Base-by-base conservation (phyloP, 306 rosid species). In the Fragaria ananassa region DNA sequence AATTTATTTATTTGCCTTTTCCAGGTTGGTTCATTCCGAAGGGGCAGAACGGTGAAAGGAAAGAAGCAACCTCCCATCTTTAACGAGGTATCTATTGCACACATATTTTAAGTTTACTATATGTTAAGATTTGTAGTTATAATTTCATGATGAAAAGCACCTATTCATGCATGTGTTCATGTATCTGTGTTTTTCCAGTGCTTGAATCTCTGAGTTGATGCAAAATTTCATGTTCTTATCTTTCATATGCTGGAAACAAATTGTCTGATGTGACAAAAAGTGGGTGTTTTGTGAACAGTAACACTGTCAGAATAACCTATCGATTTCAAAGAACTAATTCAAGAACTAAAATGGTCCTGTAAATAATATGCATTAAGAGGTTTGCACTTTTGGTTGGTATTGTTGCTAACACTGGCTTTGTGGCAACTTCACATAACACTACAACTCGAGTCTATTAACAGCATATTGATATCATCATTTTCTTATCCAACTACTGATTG, bases 11-110 rank as follows among this genome's bases (percentile, higher is more conserved):
- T 25, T 74, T 35, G 45, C 7, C 23, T 68, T 68, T 8, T 29
- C 72, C 76, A 95, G 99, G 96, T 95, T 79, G 99, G 99, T 74
- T 81, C 89, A 53, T 95, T 95, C 84, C 90, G 81, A 68, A 86
- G 90, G 50, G 97, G 99, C 18, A 92, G 99, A 81, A 88, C 88
- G 0, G 81, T 91, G 72, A 95, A 95, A 82, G 99, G 96, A 87
- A 87, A 85, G 91, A 87, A 46, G 85, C 90, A 79, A 80, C 91
- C 99, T 79, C 99, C 99, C 4, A 82, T 83, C 79, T 90, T 92
- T 82, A 85, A 88, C 77, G 97, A 95, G 99, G 99, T 95, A 88
- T 51, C 13, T 66, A 17, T 80, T 62, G 47, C 76, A 46, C 68
- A 60, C 81, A 76, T 67, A 10, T 74, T 63, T 71, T 73, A 54